Percentiles rank a stretch among this genome's conserved stretches.
Conservation (phyloP, 768 basidiomycete species). For the Sarcodon sp. region DNA sequence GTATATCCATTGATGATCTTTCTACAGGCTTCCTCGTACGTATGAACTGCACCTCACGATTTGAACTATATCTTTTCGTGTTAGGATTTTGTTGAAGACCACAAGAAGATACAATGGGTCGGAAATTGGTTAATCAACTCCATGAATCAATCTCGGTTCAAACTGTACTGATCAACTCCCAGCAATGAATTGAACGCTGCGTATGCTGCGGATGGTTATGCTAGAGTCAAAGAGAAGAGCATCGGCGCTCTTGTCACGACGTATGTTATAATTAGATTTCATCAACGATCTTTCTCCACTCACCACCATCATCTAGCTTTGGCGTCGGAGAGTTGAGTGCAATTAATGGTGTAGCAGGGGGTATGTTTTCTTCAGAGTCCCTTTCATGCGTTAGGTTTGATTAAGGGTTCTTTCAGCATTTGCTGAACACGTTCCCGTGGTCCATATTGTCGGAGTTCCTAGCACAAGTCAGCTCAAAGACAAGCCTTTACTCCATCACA, state of each 20-base stretch:
- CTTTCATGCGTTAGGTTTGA: not conserved
- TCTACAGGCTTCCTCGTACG: constrained; percentile 31
- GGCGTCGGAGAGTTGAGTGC: constrained; percentile 93
- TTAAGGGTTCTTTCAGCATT: constrained; percentile 33
- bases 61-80: constrained; percentile 4
- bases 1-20: not conserved
- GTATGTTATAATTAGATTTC: constrained; percentile 20
- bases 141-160: not conserved
- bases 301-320: constrained; percentile 31
- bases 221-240: constrained; percentile 66
- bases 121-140: constrained; percentile 54
- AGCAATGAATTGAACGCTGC: constrained; percentile 81
- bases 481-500: constrained; percentile 76
- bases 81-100: constrained; percentile 75
- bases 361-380: constrained; percentile 17
- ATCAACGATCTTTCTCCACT: not conserved
- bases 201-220: constrained; percentile 91
- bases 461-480: constrained; percentile 59
- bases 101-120: constrained; percentile 70
- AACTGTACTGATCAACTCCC: not conserved
- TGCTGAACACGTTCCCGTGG: constrained; percentile 81
- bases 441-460: constrained; percentile 82
- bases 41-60: constrained; percentile 2
- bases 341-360: constrained; percentile 73
- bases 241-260: constrained; percentile 72